Evolutionary conservation across 805 yeast genomes (phyloP), one percentile per base, ranked within the genome.

Genomic region (Candida succiphila): DNA sequence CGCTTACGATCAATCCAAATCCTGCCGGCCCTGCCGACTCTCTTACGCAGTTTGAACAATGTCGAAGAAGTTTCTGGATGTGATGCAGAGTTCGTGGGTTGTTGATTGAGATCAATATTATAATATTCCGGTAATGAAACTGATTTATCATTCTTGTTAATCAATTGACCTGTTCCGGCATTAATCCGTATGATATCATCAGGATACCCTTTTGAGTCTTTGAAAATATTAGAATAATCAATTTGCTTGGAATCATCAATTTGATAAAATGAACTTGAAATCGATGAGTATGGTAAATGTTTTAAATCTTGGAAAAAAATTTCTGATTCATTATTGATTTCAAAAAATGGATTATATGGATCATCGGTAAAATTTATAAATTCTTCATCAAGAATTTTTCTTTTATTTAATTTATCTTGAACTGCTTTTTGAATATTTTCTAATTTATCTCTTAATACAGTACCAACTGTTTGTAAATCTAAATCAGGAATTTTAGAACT

Each of bases 401-500:
- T 64, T 41, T 81, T 79, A 32, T 73, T 74, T 56, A 89, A 66
- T 52, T 85, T 83, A 44, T 85, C 95, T 41, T 77, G 73, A 31
- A 92, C 95, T n/a, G 85, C 94, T 36, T 77, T 72, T 40, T 78
- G 77, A 40, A 88, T 78, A 6, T 84, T 79, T 36, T 69, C 77
- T 39, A 85, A 80, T 56, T 86, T 85, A 41, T 78, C 88, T 31
- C 72, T 65, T 32, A 83, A 59, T 17, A 86, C 76, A 30, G 75
- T 69, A 35, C 82, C 83, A 9, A 87, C 88, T 5, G 95, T 84
- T 17, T 82, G 78, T 39, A 89, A 64, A 30, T 86, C 94, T 69
- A 88, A 69, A 56, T 89, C 96, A 13, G 97, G 96, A 41, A 89
- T 83, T 56, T 86, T 84, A 2, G 95, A 82, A 25, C 92, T 80